These are phyloP conservation scores for Protomyces lactucae-debilis DNA, from an alignment of 1,139 yeast species.

Conservation along the genomic window DNA sequence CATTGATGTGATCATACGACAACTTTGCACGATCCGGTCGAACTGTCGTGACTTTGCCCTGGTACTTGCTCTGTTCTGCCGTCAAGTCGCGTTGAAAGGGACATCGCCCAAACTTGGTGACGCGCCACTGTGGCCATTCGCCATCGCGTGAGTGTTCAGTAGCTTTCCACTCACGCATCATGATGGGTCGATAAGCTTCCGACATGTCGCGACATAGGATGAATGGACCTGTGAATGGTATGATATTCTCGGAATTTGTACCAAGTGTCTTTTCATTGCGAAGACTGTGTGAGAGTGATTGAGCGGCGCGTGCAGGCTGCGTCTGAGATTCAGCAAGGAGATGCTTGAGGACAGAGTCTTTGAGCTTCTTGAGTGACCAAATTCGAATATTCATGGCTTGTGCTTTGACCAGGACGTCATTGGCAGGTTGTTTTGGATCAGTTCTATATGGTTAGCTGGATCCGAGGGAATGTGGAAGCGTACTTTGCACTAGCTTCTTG, in stretches of 20 bases:
- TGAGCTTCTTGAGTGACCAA: slow-evolving; percentile 74
- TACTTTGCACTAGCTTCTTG: not conserved
- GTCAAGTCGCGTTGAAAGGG: slow-evolving; percentile 57
- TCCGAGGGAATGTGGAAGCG: not conserved
- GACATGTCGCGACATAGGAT: slow-evolving; percentile 75
- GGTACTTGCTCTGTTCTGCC: slow-evolving; percentile 37
- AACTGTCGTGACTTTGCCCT: slow-evolving; percentile 34
- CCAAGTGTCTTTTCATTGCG: slow-evolving; percentile 83
- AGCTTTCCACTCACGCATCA: slow-evolving; percentile 70
- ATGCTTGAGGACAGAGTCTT: slow-evolving; percentile 63
- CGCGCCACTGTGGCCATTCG: slow-evolving; percentile 49
- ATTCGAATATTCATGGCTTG: slow-evolving; percentile 60
- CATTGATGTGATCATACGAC: slow-evolving; percentile 13
- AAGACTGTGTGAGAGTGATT: slow-evolving; percentile 38
- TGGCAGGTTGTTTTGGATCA: slow-evolving; percentile 40
- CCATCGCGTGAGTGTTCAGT: slow-evolving; percentile 46
- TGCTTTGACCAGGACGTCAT: slow-evolving; percentile 65
- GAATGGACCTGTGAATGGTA: slow-evolving; percentile 72
- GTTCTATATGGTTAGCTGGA: not conserved
- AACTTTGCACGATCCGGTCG: slow-evolving; percentile 11
- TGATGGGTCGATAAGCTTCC: slow-evolving; percentile 75
- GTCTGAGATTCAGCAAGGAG: slow-evolving; percentile 50
- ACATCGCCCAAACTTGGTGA: slow-evolving; percentile 50
- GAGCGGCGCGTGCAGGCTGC: slow-evolving; percentile 27
- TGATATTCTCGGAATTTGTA: slow-evolving; percentile 77